These are phyloP conservation scores for Ochetophila trinervis DNA, from an alignment of 306 rosid genomes.

Conservation along the genomic window DNA sequence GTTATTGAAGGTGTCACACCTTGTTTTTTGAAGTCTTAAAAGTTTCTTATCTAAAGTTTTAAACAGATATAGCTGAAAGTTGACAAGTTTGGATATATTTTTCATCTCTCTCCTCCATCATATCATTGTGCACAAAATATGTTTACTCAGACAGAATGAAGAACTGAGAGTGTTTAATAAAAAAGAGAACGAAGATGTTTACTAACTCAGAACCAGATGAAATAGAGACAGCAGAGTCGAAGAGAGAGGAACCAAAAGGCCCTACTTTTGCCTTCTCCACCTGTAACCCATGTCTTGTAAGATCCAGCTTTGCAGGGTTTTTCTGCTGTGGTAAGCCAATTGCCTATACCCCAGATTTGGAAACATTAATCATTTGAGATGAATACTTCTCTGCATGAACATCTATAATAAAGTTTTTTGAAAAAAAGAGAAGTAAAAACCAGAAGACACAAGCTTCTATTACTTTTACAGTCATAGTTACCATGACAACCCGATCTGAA, in stretches of 20 bases:
- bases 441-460: neutral
- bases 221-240: slow-evolving; percentile 93
- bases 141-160: neutral
- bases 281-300: slow-evolving; percentile 47
- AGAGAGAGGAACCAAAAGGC: slow-evolving; percentile 78
- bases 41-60: too few relatives aligned
- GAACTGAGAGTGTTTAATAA: neutral
- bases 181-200: slow-evolving; percentile 37
- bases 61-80: too few relatives aligned
- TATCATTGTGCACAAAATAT: neutral
- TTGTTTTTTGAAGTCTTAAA: too few relatives aligned
- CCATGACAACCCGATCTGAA: neutral
- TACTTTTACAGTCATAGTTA: too few relatives aligned
- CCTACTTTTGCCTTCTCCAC: slow-evolving; percentile 94
- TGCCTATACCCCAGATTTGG: slow-evolving; percentile 48
- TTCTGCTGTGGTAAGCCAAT: slow-evolving; percentile 62
- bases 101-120: neutral
- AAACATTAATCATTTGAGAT: slow-evolving; percentile 24
- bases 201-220: slow-evolving; percentile 69
- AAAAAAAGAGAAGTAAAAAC: too few relatives aligned
- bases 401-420: neutral
- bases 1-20: too few relatives aligned
- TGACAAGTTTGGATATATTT: neutral
- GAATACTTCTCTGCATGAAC: slow-evolving; percentile 14
- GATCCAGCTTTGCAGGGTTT: slow-evolving; percentile 73